These are phyloP conservation scores for Boechera stricta DNA, from an alignment of 345 rosid genomes.

Conservation along the genomic window DNA sequence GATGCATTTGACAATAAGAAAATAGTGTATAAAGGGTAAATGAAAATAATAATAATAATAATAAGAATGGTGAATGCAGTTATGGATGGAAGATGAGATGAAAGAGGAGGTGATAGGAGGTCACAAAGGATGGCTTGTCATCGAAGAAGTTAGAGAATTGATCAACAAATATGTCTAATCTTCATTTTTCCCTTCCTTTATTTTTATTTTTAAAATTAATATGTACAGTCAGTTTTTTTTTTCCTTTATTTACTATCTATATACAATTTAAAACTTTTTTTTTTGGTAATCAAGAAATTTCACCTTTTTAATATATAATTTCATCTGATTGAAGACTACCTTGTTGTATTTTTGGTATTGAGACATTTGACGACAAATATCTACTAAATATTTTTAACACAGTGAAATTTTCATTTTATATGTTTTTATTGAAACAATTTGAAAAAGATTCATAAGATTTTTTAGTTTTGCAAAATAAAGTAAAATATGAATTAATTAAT, in stretches of 20 bases:
- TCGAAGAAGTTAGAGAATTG: conserved; percentile 83
- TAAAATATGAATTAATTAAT: too few relatives aligned
- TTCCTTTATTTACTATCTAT: neutral
- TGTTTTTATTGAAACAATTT: neutral
- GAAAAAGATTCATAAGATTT: too few relatives aligned
- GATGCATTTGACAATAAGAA: neutral
- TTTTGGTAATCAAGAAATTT: too few relatives aligned
- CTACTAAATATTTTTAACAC: neutral
- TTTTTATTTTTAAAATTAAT: neutral
- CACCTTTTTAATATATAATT: neutral
- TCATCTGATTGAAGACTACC: neutral
- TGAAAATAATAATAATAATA: neutral
- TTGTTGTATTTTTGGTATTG: neutral
- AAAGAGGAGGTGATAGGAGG: conserved; percentile 95
- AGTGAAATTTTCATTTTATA: neutral
- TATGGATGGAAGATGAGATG: conserved; percentile 92
- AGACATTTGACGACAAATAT: neutral
- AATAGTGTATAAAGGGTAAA: neutral
- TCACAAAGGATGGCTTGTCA: conserved; percentile 92
- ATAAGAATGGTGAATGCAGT: conserved; percentile 45
- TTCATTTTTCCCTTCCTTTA: neutral
- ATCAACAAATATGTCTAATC: conserved; percentile 60
- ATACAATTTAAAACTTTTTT: neutral
- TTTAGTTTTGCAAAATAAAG: too few relatives aligned
- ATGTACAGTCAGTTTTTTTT: conserved; percentile 31